phyloP scores from a whole-genome alignment of 1,284 basidiomycete species.

The Ustilago esculenta region DNA sequence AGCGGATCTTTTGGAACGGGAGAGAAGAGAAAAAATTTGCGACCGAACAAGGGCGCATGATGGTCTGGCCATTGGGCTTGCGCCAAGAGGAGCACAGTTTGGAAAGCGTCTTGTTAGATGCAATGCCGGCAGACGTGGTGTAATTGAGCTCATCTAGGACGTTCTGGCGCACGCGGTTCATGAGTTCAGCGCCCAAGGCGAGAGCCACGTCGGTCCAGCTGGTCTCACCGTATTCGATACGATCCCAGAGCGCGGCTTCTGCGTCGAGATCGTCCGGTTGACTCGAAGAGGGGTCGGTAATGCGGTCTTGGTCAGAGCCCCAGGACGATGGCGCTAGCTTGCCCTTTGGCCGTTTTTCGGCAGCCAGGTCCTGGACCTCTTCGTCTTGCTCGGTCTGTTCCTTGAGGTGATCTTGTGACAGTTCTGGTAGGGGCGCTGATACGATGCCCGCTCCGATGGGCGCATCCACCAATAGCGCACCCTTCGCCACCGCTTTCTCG shows the following conservation, averaged over 20 bases:
- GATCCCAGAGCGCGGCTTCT: conserved; percentile 41
- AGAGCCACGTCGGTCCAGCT: conserved; percentile 94
- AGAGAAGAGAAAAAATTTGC: conserved; percentile 54
- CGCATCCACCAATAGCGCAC: conserved; percentile 40
- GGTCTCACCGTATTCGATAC: conserved; percentile 47
- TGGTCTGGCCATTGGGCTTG: conserved; percentile 63
- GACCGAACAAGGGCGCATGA: conserved; percentile 53
- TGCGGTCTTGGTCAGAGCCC: conserved; percentile 29
- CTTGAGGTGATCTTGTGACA: conserved; percentile 1
- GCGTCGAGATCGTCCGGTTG: conserved; percentile 42
- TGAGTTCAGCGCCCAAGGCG: conserved; percentile 86
- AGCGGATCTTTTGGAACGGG: conserved; percentile 74
- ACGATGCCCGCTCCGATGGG: conserved; percentile 38
- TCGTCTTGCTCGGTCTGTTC: not conserved
- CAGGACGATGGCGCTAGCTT: conserved; percentile 20
- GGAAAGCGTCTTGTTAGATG: conserved; percentile 90
- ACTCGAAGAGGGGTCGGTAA: conserved; percentile 37
- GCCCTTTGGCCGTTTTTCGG: conserved; percentile 45
- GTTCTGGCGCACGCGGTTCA: conserved; percentile 78
- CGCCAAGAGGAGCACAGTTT: conserved; percentile 74
- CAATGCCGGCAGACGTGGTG: conserved; percentile 94
- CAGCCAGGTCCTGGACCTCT: too few species aligned
- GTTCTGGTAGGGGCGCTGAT: conserved; percentile 13
- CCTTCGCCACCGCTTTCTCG: conserved; percentile 41
- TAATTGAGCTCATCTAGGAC: conserved; percentile 83